Base-by-base conservation (phyloP, 805 yeast genomes). In the Yamadazyma tumulicola region DNA sequence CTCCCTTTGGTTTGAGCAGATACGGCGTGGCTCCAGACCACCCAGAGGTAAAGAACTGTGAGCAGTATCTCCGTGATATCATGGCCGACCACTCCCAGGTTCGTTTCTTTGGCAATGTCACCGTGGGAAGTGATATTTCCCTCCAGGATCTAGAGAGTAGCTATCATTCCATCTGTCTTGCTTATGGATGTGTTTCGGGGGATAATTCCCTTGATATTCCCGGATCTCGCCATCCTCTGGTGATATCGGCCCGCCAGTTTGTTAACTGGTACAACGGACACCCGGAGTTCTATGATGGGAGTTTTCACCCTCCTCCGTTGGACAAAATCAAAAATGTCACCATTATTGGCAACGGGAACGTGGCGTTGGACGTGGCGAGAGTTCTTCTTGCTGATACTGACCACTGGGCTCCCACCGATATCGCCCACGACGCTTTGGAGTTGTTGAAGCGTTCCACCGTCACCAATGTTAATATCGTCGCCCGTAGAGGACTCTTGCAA, bases 21-120 rank as follows among this genome's bases (percentile, higher is more conserved):
- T 89, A 75, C 54, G 99, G 99, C 1, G 97, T 93, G n/a, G 97
- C 98, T 0, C 99, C 99, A 2, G 99, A 93, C 59, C 97, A 93
- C 59, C 96, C 96, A 0, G 97, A 93, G 51, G 97, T 93, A 20
- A 91, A 89, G 55, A 79, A 79, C 40, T 84, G 93, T 48, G 66
- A 81, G 55, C 83, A 83, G 13, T 79, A 88, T 34, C 82, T 93
- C 52, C 72, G 70, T 7, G 79, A 80, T 27, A 39, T 64, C 23
- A 61, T 66, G 67, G 22, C 22, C 5, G 38, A 34, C 11, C 26
- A 38, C 14, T 27, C 31, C 15, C 64, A 64, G 37, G 66, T 46
- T 48, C 62, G 51, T 24, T 88, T 82, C 49, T 67, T 72, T 34
- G 97, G 97, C 2, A 86, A 87, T 50, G 78, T 77, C 7, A 57